Percentiles rank a stretch among this genome's conserved stretches.
phyloP scores from a whole-genome alignment of 192 early-diverging fungal species.

The Diversispora eburnea region DNA sequence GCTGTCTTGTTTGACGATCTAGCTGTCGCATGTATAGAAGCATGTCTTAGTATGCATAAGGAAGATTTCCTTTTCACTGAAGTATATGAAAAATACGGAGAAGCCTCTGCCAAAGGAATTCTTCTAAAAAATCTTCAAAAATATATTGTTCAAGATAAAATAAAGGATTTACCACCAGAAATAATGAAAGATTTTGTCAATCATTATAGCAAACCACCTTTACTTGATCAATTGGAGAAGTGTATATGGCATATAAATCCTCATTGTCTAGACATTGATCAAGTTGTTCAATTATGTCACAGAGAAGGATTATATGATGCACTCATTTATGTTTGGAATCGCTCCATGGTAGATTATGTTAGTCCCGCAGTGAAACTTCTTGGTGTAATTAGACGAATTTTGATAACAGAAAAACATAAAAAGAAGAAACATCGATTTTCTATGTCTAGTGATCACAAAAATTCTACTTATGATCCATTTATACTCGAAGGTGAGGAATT shows the following conservation, averaged over 20 bases:
- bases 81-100: conserved; percentile 53
- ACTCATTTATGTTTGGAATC: conserved; percentile 60
- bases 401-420: conserved; percentile 32
- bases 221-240: conserved; percentile 46
- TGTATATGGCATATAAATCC: conserved; percentile 58
- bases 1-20: conserved; percentile 44
- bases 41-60: conserved; percentile 52
- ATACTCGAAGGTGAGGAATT: conserved; percentile 4
- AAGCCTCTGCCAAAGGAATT: conserved; percentile 44
- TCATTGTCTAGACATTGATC: conserved; percentile 54
- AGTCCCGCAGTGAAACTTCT: conserved; percentile 56
- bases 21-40: conserved; percentile 50
- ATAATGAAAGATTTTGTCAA: conserved; percentile 58
- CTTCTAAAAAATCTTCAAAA: conserved; percentile 50
- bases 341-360: conserved; percentile 57
- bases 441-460: neutral
- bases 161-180: conserved; percentile 52
- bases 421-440: conserved; percentile 24
- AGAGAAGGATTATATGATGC: conserved; percentile 53
- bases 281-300: conserved; percentile 54
- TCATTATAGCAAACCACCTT: conserved; percentile 42
- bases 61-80: conserved; percentile 50
- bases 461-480: neutral
- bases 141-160: conserved; percentile 51
- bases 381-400: conserved; percentile 47